These are phyloP conservation scores for Toxoplasma gondii DNA, from an alignment of 169 alveolate species.

Conservation along the genomic window DNA sequence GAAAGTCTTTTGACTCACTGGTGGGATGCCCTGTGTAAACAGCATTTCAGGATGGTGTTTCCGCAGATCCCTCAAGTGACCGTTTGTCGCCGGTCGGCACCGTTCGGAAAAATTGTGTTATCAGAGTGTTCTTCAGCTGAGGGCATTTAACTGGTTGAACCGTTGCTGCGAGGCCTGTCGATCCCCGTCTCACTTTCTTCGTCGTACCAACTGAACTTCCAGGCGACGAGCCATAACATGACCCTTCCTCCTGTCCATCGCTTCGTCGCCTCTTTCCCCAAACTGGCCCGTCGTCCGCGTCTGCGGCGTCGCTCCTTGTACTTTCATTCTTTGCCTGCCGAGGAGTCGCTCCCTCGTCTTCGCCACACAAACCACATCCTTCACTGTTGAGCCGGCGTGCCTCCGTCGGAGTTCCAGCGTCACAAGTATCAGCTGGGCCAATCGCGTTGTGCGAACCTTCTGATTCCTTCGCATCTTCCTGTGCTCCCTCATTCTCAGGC, in stretches of 20 bases:
- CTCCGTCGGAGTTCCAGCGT: not conserved
- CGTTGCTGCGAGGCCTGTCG: not conserved
- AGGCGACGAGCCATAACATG: not conserved
- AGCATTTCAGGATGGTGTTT: not conserved
- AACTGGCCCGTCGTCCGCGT: not conserved
- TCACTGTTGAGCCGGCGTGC: not conserved
- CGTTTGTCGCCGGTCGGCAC: constrained; percentile 16
- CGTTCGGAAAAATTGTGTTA: constrained; percentile 4
- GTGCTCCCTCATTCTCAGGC: too few species aligned
- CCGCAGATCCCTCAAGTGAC: not conserved
- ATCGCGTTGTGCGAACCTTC: not conserved
- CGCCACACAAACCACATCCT: not conserved
- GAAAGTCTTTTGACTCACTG: not conserved
- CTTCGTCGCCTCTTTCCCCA: constrained; percentile 9
- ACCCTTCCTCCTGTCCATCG: not conserved
- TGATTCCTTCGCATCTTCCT: too few species aligned
- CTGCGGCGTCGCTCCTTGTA: not conserved
- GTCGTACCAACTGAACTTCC: constrained; percentile 29
- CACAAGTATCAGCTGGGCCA: not conserved
- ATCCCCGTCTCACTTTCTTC: constrained; percentile 22
- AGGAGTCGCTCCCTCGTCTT: not conserved
- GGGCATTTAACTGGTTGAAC: not conserved
- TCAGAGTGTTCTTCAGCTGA: not conserved
- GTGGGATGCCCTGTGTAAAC: not conserved
- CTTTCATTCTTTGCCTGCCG: not conserved